Base-by-base conservation (phyloP, 2,329 filamentous ascomycete genomes). In the Juglanconis juglandina region DNA sequence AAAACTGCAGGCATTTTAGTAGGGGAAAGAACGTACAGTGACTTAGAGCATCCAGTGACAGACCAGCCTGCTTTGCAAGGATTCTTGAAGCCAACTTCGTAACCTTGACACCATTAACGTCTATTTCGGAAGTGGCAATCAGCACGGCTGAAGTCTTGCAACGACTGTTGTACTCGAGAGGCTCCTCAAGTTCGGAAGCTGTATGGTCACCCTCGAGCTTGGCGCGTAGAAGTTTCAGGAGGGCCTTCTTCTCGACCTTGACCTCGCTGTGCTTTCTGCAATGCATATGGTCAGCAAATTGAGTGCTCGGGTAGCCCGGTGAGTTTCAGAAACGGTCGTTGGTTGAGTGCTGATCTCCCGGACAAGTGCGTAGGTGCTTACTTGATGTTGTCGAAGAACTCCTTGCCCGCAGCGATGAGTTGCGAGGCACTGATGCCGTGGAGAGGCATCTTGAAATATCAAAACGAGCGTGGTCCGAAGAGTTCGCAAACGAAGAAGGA, bases 191-290 rank as follows among this genome's bases (percentile, higher is more conserved):
- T n/a, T 63, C 58, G 9, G 47, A 33, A 24, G 56, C 55, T 30
- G 61, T 63, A 14, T 51, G 58, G 34, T 61, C 49, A 5, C 61
- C 61, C 33, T 61, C 17, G 50, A 63, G 58, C 33, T 63, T 61
- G 14, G 50, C 52, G 11, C 61, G 51, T 30, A 63, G 60, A 30
- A 61, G 61, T 24, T 39, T 53, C n/a, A 63, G 52, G 11, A 63
- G 54, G 17, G 51, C 60, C 56, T 57, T 66, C 56, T 58, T 62
- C 55, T 59, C 57, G n/a, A 54, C 62, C 46, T 59, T 62, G 54
- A 56, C 53, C 56, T 53, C 63, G 61, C 42, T 56, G 61, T 56
- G 61, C 35, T 55, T 63, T 50, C 56, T 67, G 64, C 17, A 50
- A 24, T 33, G n/a, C 30, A 30, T 4, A 14, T 2, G 30, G 53